Base-by-base conservation (phyloP, 2,329 filamentous ascomycete genomes). In the Neofusicoccum sp. region DNA sequence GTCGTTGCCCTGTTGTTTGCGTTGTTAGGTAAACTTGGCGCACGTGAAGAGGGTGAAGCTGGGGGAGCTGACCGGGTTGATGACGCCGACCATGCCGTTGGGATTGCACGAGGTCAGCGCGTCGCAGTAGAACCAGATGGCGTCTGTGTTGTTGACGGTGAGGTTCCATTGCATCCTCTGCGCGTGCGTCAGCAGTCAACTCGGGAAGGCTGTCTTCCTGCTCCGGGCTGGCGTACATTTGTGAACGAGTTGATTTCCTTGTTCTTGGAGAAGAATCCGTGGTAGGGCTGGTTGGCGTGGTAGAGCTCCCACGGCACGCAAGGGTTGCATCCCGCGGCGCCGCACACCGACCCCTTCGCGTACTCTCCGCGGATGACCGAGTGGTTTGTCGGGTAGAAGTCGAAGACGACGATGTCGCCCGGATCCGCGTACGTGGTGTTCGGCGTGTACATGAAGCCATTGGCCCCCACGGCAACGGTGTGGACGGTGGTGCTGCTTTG, bases 11-110 rank as follows among this genome's bases (percentile, higher is more conserved):
- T 62, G 37, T 2, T 11, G 41, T 44, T 16, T 16, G 22, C 22
- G 14, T 8, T 11, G 7, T 48, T 22, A 12, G 16, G 45, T 48
- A 8, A 48, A 12, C 45, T 11, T 29, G 9, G 29, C 29, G 12
- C 29, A 33, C 9, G n/a, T 12, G 29, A 28, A 49, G 61, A 33
- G 14, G 12, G 36, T 48, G 36, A 6, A 8, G 47, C 29, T n/a
- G 9, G 7, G 28, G 11, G 3, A 7, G 44, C 80, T 66, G 78
- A 87, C 85, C 6, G 88, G 84, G 70, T 93, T 94, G 67, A 94
- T 88, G 1, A 85, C 89, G 3, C 90, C 90, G 14, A 94, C 83
- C 90, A 94, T 94, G 28, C 85, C 82, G 47, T 88, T 83, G 2
- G 77, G 73, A 3, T 81, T 80, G 70, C 91, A 94, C 1, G 88